Evolutionary conservation across 352 stramenopile genomes (phyloP).

Genomic region (Globisporangium lucens): DNA sequence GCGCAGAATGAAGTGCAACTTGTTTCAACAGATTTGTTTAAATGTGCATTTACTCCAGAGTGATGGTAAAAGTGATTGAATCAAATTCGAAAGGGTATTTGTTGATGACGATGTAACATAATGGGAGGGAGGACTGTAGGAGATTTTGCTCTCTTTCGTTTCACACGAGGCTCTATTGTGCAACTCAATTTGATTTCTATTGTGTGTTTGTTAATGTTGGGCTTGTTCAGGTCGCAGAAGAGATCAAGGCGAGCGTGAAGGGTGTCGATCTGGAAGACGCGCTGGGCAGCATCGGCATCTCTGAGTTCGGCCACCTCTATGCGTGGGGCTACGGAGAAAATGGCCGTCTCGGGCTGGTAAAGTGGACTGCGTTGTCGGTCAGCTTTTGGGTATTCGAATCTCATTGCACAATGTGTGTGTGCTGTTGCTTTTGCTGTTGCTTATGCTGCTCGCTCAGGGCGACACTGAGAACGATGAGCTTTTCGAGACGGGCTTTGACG

Average conservation of each 20-base stretch:
- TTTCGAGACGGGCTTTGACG: constrained; percentile 67
- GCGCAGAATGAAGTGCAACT: no score
- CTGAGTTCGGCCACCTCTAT: constrained; percentile 48
- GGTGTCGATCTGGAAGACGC: constrained; percentile 48
- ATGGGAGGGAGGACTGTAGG: no score
- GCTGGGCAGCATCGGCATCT: constrained; percentile 38
- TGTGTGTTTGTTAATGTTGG: background rate
- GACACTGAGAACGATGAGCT: constrained; percentile 66
- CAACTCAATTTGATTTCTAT: background rate
- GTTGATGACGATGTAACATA: no score
- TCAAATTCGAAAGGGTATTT: no score
- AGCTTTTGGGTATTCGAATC: no score
- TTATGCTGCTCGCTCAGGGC: constrained; percentile 22
- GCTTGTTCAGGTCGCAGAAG: constrained; percentile 26
- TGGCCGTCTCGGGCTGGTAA: constrained; percentile 50
- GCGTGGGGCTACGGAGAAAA: constrained; percentile 69
- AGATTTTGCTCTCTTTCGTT: background rate
- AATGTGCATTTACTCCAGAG: no score
- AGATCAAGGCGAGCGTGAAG: constrained; percentile 42
- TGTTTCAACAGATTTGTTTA: no score
- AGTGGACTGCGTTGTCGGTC: no score
- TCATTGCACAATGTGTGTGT: background rate
- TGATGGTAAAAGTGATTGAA: no score
- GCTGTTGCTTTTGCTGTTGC: background rate
- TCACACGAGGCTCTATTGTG: background rate